Evolutionary conservation across 139 green algal species (phyloP), one percentile per base, ranked within the genome.

Genomic region (Coccomyxa sp.): DNA sequence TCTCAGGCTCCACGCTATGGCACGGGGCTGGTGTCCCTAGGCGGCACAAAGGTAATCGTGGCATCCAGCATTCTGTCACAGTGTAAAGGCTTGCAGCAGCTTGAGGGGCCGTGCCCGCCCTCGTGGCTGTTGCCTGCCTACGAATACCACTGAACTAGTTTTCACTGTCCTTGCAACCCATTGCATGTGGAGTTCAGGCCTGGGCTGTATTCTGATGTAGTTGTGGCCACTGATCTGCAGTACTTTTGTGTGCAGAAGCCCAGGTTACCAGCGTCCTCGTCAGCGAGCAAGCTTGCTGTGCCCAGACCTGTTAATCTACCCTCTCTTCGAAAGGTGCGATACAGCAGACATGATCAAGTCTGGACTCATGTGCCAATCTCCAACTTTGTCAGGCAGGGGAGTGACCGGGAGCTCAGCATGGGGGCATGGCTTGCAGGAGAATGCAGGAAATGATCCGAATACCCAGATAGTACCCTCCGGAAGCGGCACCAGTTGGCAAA

Each of bases 251-350:
- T 64, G 50, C 50, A 64, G 50, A 64, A 64, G 50, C 50, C 50
- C n/a, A n/a, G n/a, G n/a, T n/a, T n/a, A n/a, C n/a, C n/a, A 31
- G 50, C 50, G 50, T 64, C 50, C 22, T 44, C 68, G 50, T 70
- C 81, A 24, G 82, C 75, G 8, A 27, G 75, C 38, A 96, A 96
- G 86, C 84, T 96, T 0, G 83, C 88, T 27, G 89, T 95, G 18
- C 92, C 92, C 0, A 92, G 91, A 75, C 92, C 92, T 38, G 91
- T 96, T 33, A 95, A 96, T 82, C 83, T 96, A 0, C 91, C 92
- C 0, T 95, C 91, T 4, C 85, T 94, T 24, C 92, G 91, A 78
- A 95, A 95, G 88, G 91, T 91, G 55, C 2, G 83, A 64, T 39
- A 7, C n/a, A n/a, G n/a, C n/a, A n/a, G n/a, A n/a, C n/a, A n/a